phyloP scores from a whole-genome alignment of 495 filamentous ascomycete genomes.

The Eremomyces bilateralis region DNA sequence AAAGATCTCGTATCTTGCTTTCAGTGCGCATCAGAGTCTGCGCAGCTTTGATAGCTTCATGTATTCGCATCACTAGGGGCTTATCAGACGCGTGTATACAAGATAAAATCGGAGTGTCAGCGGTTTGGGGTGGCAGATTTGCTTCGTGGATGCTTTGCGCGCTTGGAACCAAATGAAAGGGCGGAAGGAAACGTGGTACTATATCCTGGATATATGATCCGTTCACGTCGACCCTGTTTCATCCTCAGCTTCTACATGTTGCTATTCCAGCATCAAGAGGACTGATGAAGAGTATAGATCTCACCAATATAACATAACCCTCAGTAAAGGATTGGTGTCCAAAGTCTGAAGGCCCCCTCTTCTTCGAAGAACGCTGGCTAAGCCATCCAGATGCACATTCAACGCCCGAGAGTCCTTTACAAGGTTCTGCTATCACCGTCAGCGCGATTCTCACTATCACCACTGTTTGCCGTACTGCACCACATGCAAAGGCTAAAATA shows the following conservation, averaged over 20 bases:
- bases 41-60: not conserved
- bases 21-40: not conserved
- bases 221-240: conserved; percentile 1
- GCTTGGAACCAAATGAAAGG: conserved; percentile 1
- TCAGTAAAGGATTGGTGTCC: not conserved
- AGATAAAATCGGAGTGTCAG: too few relatives aligned
- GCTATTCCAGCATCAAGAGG: too few relatives aligned
- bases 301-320: conserved; percentile 1
- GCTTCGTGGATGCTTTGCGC: too few relatives aligned
- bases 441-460: not conserved
- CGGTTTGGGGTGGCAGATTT: not conserved
- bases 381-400: conserved; percentile 1
- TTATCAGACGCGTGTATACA: too few relatives aligned
- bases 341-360: conserved; percentile 2
- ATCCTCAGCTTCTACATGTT: too few relatives aligned
- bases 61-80: too few relatives aligned
- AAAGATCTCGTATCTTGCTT: not conserved
- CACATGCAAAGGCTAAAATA: conserved; percentile 1
- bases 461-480: not conserved
- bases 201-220: not conserved
- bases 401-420: not conserved
- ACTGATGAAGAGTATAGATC: not conserved
- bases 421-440: not conserved
- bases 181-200: not conserved
- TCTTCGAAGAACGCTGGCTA: not conserved